Base-by-base conservation (phyloP, 805 yeast genomes). In the Schizosaccharomyces lindneri region DNA sequence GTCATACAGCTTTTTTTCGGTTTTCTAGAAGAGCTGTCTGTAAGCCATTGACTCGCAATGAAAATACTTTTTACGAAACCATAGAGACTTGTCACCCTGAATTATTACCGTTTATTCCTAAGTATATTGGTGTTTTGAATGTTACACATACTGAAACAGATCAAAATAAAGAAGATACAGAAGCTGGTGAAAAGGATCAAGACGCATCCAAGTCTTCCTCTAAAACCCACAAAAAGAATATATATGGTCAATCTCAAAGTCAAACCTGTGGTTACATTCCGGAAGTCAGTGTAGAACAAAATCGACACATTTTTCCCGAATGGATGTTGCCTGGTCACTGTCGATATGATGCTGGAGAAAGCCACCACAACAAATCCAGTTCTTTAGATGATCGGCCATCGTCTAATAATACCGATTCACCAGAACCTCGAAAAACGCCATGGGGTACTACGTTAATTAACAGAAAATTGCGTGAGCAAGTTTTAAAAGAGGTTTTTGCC, bases 1-100 rank as follows among this genome's bases (percentile, higher is more conserved):
- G 99, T 0, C 99, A 93, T 70, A 90, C 97, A 0, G 97, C 97
- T 1, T 88, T 93, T 43, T 93, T 90, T 73, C 79, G 90, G 65
- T 93, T 93, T 69, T 84, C 95, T 4, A 85, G 82, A 66, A 76
- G 86, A 63, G 97, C 97, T 0, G 95, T 93, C 19, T 93, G 97
- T 71, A 93, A 93, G 71, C 93, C 93, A 0, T 75, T 94, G 64
- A 87, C 88, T 64, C 87, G 86, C 67, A 77, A 95, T 63, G 99
- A 93, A 69, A 87, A 93, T 72, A 73, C 76, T 64, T 89, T 95
- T 84, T 93, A 93, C 71, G 98, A 93, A 70, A 81, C 83, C 4
- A 83, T 93, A 59, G 97, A 93, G 72, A 71, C 76, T 48, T 74
- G 77, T 21, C 95, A 87, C 70, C 82, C 84, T 27, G 89, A 83